Conservation (phyloP, 2,329 filamentous ascomycete species). For the Cytospora chrysosperma region DNA sequence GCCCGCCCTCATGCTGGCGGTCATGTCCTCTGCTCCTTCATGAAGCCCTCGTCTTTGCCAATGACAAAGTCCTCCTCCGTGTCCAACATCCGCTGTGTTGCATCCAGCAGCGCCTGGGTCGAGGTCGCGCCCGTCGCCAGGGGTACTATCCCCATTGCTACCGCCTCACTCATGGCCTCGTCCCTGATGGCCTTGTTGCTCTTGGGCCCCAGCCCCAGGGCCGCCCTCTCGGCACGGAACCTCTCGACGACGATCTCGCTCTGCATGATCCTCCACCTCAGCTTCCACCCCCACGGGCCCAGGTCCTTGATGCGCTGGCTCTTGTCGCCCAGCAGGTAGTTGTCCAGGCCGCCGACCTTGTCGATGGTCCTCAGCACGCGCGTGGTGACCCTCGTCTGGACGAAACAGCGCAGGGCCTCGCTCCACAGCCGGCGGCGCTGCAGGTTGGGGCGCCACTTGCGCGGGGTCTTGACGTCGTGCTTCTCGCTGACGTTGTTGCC, state of each 20-base stretch:
- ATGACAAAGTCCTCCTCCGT: slow-evolving; percentile 42
- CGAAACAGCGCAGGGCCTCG: slow-evolving; percentile 56
- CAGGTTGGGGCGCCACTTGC: slow-evolving; percentile 75
- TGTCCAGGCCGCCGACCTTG: slow-evolving; percentile 84
- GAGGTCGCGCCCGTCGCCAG: not conserved
- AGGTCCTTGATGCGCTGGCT: slow-evolving; percentile 77
- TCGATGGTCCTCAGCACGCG: slow-evolving; percentile 73
- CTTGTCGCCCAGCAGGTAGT: slow-evolving; percentile 84
- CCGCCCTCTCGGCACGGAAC: slow-evolving; percentile 63
- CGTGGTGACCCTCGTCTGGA: slow-evolving; percentile 69
- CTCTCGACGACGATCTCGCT: slow-evolving; percentile 62
- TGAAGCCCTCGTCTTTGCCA: slow-evolving; percentile 31
- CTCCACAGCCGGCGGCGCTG: slow-evolving; percentile 67
- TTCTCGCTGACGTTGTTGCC: slow-evolving; percentile 73
- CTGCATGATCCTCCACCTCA: slow-evolving; percentile 89
- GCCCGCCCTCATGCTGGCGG: not conserved
- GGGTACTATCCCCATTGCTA: not conserved
- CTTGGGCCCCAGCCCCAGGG: slow-evolving; percentile 61
- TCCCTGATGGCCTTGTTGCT: slow-evolving; percentile 34
- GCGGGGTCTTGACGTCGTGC: slow-evolving; percentile 67
- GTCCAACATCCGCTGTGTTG: slow-evolving; percentile 40
- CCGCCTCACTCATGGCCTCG: slow-evolving; percentile 18
- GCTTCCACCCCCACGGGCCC: slow-evolving; percentile 84
- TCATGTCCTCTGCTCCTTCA: slow-evolving; percentile 30
- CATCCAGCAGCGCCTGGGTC: slow-evolving; percentile 36